phyloP scores from a whole-genome alignment of 768 basidiomycete genomes.

The Hygrocybe punicea region DNA sequence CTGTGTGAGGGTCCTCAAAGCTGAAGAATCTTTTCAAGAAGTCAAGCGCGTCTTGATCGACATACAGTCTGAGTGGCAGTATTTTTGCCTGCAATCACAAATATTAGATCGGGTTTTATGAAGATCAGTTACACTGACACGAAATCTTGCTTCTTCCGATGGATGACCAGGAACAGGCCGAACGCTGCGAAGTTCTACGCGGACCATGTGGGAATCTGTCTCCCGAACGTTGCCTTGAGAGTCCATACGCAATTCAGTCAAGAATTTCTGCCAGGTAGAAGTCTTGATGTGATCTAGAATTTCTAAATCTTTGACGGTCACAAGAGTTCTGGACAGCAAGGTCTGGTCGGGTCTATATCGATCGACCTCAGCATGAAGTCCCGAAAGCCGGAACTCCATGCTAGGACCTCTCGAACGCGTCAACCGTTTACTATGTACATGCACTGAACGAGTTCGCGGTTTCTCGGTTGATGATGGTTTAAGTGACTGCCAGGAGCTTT shows the following conservation, averaged over 20 bases:
- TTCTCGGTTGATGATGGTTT: constrained; percentile 48
- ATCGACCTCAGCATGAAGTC: constrained; percentile 64
- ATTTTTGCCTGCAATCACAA: constrained; percentile 67
- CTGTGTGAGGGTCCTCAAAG: constrained; percentile 64
- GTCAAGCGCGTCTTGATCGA: constrained; percentile 98
- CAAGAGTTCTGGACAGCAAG: constrained; percentile 62
- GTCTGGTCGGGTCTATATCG: constrained; percentile 53
- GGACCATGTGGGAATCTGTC: constrained; percentile 92
- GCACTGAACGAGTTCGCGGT: constrained; percentile 36
- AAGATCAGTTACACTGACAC: constrained; percentile 46
- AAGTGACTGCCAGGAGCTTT: constrained; percentile 92
- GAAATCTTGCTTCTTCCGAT: constrained; percentile 73
- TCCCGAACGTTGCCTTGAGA: constrained; percentile 85
- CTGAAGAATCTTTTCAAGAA: constrained; percentile 96
- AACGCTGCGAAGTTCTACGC: constrained; percentile 72
- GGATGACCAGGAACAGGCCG: constrained; percentile 65
- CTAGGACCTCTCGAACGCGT: constrained; percentile 72
- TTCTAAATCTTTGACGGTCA: constrained; percentile 70
- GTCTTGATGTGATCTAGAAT: constrained; percentile 98
- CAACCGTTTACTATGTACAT: constrained; percentile 57
- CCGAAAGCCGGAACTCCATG: constrained; percentile 78
- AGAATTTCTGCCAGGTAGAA: constrained; percentile 97
- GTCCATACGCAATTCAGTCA: constrained; percentile 81
- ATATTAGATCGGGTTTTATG: neutral
- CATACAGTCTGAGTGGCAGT: constrained; percentile 84